Evolutionary conservation across 208 protist species (phyloP), one percentile per base, ranked within the genome.

Genomic region (Crithidia thermophila): DNA sequence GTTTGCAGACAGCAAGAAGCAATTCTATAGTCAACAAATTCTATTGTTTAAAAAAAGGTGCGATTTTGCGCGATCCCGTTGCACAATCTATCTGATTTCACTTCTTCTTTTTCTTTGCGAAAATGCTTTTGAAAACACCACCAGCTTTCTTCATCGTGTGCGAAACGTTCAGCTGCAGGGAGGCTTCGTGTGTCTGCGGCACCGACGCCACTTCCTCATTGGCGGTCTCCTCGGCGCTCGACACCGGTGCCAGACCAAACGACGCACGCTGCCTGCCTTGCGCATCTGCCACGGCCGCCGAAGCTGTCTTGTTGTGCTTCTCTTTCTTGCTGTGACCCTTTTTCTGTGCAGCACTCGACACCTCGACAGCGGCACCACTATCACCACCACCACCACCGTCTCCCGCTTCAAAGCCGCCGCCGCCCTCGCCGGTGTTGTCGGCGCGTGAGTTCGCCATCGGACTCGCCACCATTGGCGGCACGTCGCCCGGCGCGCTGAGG

Each of bases 81-180:
- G n/a, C n/a, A n/a, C n/a, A n/a, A n/a, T n/a, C n/a, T n/a, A n/a
- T 20, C 1, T n/a, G 7, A 25, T n/a, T 14, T 40, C n/a, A 62
- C 28, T 36, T 49, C 18, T 62, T 62, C 28, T 51, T 49, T 39
- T 21, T 33, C 57, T 62, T 62, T 27, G 8, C 18, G 23, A 62
- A 62, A 20, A 62, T 3, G 39, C 25, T 62, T 30, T 62, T 62
- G 8, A 62, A 62, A 18, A 28, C 40, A 10, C 27, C 42, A 28
- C 57, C 42, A 3, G 57, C 57, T 30, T 62, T 62, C 57, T 62
- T 62, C 42, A 62, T 28, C 14, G 39, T 62, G 28, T 62, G 33
- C 31, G 57, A 51, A 13, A 62, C 30, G 42, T 62, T 49, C 10
- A 42, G 51, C 18, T 49, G 57, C 25, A 62, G 51, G 1, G 42